phyloP scores from a whole-genome alignment of 352 stramenopile genomes.

The Globisporangium nunn region DNA sequence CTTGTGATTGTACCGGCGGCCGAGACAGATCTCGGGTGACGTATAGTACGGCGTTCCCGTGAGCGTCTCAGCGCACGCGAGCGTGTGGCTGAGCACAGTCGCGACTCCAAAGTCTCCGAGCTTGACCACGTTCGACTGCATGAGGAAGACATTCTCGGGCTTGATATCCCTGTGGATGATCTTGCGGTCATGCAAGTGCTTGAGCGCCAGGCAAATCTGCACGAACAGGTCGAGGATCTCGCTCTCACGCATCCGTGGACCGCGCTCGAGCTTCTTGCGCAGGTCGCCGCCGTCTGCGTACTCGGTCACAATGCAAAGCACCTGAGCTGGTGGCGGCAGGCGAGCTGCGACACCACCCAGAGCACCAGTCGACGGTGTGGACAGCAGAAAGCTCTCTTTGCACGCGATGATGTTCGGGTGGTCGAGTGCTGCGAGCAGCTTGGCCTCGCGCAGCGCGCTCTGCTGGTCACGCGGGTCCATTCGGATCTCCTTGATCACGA shows the following conservation, averaged over 20 bases:
- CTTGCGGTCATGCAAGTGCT: slow-evolving; percentile 76
- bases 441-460: slow-evolving; percentile 53
- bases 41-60: slow-evolving; percentile 89
- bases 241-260: slow-evolving; percentile 22
- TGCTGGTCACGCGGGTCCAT: slow-evolving; percentile 59
- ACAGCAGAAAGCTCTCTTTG: slow-evolving; percentile 66
- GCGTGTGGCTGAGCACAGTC: slow-evolving; percentile 63
- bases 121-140: slow-evolving; percentile 51
- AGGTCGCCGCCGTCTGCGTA: slow-evolving; percentile 77
- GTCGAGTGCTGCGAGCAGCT: slow-evolving; percentile 57
- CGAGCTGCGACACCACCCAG: background rate
- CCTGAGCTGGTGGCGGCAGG: slow-evolving; percentile 8
- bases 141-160: slow-evolving; percentile 84
- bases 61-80: slow-evolving; percentile 67
- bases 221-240: slow-evolving; percentile 55
- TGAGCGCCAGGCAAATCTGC: slow-evolving; percentile 67
- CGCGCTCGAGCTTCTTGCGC: slow-evolving; percentile 33
- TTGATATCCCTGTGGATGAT: slow-evolving; percentile 88
- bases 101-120: slow-evolving; percentile 77
- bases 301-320: slow-evolving; percentile 85
- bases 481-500: slow-evolving; percentile 72
- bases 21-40: slow-evolving; percentile 90
- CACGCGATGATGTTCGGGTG: slow-evolving; percentile 83
- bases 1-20: slow-evolving; percentile 91
- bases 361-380: background rate